Percentiles rank a stretch among this genome's conserved stretches.
phyloP scores from a whole-genome alignment of 1,139 yeast genomes.

The Hyphopichia fennica region DNA sequence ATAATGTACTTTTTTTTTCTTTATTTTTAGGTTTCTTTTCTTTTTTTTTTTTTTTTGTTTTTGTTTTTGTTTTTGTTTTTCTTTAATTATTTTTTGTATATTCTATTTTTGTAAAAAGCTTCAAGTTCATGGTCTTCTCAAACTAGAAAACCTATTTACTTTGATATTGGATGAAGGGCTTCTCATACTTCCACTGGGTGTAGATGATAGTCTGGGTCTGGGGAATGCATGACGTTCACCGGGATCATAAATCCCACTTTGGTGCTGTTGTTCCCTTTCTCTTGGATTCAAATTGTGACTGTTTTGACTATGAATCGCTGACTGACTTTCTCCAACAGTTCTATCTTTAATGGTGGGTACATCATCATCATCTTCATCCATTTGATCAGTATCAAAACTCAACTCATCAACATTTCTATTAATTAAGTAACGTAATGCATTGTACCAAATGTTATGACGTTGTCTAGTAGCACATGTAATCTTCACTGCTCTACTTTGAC shows the following conservation, averaged over 20 bases:
- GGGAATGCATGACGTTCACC: constrained; percentile 35
- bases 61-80: constrained; percentile 2
- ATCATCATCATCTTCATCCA: constrained; percentile 19
- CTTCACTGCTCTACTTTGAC: constrained; percentile 68
- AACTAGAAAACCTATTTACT: constrained; percentile 22
- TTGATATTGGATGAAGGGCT: constrained; percentile 17
- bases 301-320: not conserved
- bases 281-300: not conserved
- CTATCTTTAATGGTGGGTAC: not conserved
- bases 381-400: constrained; percentile 38
- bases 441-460: constrained; percentile 90
- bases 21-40: not conserved
- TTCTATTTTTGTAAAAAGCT: not conserved
- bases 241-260: constrained; percentile 15
- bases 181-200: constrained; percentile 17
- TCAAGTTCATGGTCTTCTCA: constrained; percentile 14
- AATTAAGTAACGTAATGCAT: constrained; percentile 75
- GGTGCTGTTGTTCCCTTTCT: not conserved
- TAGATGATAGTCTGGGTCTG: constrained; percentile 26
- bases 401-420: constrained; percentile 68
- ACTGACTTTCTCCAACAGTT: not conserved
- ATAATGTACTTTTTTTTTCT: not conserved
- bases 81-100: not conserved
- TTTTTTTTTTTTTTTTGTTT: not conserved
- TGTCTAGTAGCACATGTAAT: constrained; percentile 86